phyloP scores from a whole-genome alignment of 352 stramenopile genomes.

The Phytopythium chamaehyphon region DNA sequence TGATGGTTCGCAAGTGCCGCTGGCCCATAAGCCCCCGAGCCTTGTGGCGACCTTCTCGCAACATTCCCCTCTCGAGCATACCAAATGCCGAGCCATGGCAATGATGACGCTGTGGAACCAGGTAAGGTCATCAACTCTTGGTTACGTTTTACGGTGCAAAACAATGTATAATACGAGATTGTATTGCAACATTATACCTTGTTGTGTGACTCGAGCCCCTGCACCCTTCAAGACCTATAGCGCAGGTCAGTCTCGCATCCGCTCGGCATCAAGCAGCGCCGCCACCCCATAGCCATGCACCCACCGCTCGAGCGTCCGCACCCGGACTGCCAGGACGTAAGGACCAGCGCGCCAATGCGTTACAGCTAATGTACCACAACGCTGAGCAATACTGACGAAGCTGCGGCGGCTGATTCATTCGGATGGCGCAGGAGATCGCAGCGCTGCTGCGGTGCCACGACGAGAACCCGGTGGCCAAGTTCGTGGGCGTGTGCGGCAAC shows the following conservation, averaged over 20 bases:
- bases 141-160: no score
- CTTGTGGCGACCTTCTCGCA: slow-evolving; percentile 8
- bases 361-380: no score
- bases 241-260: neutral
- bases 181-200: no score
- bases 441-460: slow-evolving; percentile 68
- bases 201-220: no score
- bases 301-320: slow-evolving; percentile 75
- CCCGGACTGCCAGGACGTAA: slow-evolving; percentile 74
- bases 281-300: slow-evolving; percentile 41
- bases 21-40: no score
- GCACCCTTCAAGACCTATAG: no score
- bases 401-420: neutral
- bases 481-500: slow-evolving; percentile 67
- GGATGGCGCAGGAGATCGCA: slow-evolving; percentile 70
- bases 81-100: neutral
- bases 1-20: neutral
- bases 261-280: slow-evolving; percentile 1
- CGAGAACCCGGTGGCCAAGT: slow-evolving; percentile 73
- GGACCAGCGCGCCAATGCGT: slow-evolving; percentile 5
- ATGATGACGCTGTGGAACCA: neutral
- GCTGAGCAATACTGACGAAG: neutral
- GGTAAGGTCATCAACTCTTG: no score
- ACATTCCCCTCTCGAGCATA: slow-evolving; percentile 19
- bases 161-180: no score